These are phyloP conservation scores for Auricularia sp. DNA, from an alignment of 768 basidiomycete genomes.

Conservation along the genomic window DNA sequence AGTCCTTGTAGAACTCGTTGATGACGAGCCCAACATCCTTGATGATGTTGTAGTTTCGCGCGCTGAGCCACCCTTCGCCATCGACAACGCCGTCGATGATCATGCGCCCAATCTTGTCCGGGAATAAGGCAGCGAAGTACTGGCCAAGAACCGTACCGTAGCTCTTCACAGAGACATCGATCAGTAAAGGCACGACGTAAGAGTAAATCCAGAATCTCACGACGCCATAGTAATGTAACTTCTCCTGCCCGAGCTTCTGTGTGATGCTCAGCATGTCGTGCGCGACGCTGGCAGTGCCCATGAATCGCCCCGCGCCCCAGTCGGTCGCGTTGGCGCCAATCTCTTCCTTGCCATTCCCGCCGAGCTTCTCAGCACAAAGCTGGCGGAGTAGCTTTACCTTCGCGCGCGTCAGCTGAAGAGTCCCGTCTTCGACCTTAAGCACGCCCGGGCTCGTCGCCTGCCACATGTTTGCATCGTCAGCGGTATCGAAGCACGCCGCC, in stretches of 20 bases:
- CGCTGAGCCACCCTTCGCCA: background rate
- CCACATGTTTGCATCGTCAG: background rate
- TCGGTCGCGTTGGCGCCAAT: background rate
- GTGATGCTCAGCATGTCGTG: conserved; percentile 13
- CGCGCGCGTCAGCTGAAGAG: background rate
- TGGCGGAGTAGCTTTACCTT: background rate
- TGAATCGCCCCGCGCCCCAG: background rate
- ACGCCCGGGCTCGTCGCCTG: background rate
- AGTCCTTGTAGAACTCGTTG: background rate
- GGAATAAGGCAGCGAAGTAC: background rate
- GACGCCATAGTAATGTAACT: conserved; percentile 9
- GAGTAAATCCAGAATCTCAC: background rate
- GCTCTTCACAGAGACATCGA: background rate
- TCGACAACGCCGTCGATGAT: conserved; percentile 7
- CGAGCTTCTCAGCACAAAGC: background rate
- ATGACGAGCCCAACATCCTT: background rate
- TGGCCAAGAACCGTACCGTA: conserved; percentile 4
- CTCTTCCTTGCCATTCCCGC: background rate
- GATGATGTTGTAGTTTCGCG: background rate
- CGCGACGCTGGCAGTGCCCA: conserved; percentile 8
- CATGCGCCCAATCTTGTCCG: conserved; percentile 5
- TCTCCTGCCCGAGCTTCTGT: conserved; percentile 11
- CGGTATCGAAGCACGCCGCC: background rate
- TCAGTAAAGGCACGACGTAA: background rate
- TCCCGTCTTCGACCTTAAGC: background rate